phyloP scores from a whole-genome alignment of 148 eudicot species.

The Vaccinium vitisidaea region DNA sequence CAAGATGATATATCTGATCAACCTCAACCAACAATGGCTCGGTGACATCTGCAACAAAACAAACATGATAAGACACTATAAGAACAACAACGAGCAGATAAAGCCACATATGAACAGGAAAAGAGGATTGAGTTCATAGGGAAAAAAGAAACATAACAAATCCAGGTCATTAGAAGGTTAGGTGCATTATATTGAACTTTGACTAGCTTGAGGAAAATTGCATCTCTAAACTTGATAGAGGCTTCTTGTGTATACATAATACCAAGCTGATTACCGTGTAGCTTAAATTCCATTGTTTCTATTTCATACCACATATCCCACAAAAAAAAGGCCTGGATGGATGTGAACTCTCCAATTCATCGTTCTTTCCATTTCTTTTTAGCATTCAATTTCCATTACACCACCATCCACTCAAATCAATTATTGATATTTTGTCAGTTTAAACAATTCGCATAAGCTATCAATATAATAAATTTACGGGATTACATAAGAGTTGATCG shows the following conservation, averaged over 20 bases:
- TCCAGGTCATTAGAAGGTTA: neutral
- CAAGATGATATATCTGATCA: conserved; percentile 96
- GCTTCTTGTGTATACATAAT: neutral
- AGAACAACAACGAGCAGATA: neutral
- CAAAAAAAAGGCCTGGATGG: neutral
- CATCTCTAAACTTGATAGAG: neutral
- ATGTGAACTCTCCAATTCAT: neutral
- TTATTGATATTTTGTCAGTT: neutral
- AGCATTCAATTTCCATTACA: neutral
- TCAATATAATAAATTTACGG: neutral
- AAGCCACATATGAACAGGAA: neutral
- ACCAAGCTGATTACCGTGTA: neutral
- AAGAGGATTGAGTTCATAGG: neutral
- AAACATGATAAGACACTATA: too few relatives aligned
- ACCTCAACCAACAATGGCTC: conserved; percentile 84
- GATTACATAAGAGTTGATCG: neutral
- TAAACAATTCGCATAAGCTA: neutral
- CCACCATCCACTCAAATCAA: neutral
- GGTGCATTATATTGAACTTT: neutral
- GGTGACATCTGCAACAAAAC: conserved; percentile 70
- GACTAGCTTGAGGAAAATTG: neutral
- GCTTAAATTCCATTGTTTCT: neutral
- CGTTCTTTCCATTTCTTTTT: neutral
- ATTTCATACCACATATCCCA: neutral
- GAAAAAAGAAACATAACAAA: neutral